phyloP scores from a whole-genome alignment of 352 stramenopile genomes.

The Phytophthora hybrid region DNA sequence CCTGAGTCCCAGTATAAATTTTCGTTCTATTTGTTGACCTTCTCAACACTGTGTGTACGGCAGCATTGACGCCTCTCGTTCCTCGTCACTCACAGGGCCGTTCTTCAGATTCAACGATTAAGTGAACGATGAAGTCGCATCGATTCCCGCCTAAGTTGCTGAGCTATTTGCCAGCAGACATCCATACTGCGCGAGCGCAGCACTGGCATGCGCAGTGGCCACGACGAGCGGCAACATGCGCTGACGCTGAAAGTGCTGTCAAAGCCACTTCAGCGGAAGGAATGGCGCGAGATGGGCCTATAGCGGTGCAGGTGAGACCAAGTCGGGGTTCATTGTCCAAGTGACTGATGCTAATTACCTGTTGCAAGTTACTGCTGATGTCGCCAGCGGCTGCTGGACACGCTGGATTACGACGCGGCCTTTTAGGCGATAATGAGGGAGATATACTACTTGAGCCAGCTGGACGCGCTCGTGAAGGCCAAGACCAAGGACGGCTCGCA shows the following conservation, averaged over 20 bases:
- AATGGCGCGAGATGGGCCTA: conserved; percentile 25
- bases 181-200: conserved; percentile 73
- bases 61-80: conserved; percentile 51
- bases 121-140: no score
- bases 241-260: conserved; percentile 64
- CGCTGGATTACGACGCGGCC: conserved; percentile 58
- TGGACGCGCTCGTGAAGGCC: conserved; percentile 54
- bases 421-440: conserved; percentile 67
- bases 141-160: not conserved
- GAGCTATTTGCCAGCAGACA: no score
- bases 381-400: conserved; percentile 55
- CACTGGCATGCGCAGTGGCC: conserved; percentile 55
- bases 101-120: conserved; percentile 10
- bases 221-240: conserved; percentile 58
- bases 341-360: no score
- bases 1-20: no score
- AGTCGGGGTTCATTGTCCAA: no score
- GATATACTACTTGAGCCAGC: conserved; percentile 50
- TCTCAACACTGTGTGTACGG: conserved; percentile 67
- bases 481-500: conserved; percentile 45
- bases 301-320: no score
- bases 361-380: no score
- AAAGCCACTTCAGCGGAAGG: conserved; percentile 54
- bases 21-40: no score
- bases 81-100: no score